Evolutionary conservation across 768 basidiomycete species (phyloP).

Genomic region (Phaffia tasmanica): DNA sequence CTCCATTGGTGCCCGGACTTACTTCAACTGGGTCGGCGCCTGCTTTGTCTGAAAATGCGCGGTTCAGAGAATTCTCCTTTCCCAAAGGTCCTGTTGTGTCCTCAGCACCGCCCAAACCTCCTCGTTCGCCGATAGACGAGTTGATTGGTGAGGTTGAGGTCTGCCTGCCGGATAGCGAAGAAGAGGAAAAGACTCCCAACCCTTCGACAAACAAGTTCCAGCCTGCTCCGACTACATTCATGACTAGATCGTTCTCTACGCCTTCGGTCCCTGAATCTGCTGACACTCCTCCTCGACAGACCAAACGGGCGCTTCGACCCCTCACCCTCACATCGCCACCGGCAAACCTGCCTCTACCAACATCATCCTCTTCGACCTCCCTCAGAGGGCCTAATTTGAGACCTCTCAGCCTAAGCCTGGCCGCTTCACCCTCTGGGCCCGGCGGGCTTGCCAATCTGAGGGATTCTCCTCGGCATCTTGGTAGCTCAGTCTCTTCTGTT

Average conservation of each 20-base stretch:
- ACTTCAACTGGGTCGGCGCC: neutral
- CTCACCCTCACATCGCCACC: slow-evolving; percentile 16
- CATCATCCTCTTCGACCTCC: neutral
- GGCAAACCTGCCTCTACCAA: neutral
- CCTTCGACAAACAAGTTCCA: slow-evolving; percentile 1
- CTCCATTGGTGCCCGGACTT: neutral
- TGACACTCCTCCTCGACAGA: neutral
- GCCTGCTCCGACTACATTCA: neutral
- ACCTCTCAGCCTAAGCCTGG: slow-evolving; percentile 7
- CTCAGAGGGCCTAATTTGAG: slow-evolving; percentile 7
- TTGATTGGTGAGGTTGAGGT: neutral
- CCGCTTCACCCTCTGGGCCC: slow-evolving; percentile 4
- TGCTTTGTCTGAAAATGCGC: neutral
- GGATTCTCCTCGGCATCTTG: neutral
- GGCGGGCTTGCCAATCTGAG: neutral
- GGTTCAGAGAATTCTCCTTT: slow-evolving; percentile 19
- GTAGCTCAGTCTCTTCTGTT: neutral
- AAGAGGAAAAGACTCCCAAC: slow-evolving; percentile 7
- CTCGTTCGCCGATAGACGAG: neutral
- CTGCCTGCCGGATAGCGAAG: slow-evolving; percentile 4
- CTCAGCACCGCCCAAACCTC: no score
- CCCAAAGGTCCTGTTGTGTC: slow-evolving; percentile 8
- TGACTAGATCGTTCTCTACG: neutral
- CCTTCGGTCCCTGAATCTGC: neutral
- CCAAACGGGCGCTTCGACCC: slow-evolving; percentile 13